Base-by-base conservation (phyloP, 306 rosid species). In the Ormosia emarginata region DNA sequence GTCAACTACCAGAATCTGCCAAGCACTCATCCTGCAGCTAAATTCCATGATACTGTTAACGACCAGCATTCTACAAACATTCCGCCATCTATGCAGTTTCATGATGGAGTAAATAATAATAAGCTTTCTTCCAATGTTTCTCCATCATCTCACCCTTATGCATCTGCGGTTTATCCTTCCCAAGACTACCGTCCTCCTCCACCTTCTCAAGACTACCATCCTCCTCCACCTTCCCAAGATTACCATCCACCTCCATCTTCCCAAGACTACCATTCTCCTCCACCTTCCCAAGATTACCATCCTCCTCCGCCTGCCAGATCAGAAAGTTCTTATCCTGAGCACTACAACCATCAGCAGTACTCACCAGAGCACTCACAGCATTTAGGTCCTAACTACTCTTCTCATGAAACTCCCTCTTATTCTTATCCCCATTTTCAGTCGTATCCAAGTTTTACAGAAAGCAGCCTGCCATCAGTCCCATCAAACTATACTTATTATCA, bases 401-500 rank as follows among this genome's bases (percentile, higher is more conserved):
- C 93, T 76, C 88, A 85, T 62, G 99, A 93, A 44, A 77, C 82
- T 61, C 66, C 93, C 44, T 11, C 86, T 8, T 67, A 63, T 75
- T 40, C 90, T 4, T 94, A 86, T 83, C 87, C 97, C 73, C 85
- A 94, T 87, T 96, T 96, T 79, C 98, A 94, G 88, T 90, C 98
- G 36, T 94, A 96, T 84, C 99, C 99, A 67, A 92, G 99, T 85
- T 96, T 94, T 85, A 71, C 98, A 1, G 98, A 96, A 29, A 92
- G 94, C 84, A 94, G 88, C 79, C 82, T 96, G 69, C 98, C 99
- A 6, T 86, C 95, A 3, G 92, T 87, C 52, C 89, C 99, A 12
- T 57, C 94, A 74, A 89, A 90, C 57, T 74, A 79, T 69, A 84
- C 84, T 6, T 88, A 85, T 82, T 84, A 86, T 80, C 98, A 92